These are phyloP conservation scores for Haplosporangium sp. DNA, from an alignment of 371 early-diverging fungal species.

Conservation along the genomic window DNA sequence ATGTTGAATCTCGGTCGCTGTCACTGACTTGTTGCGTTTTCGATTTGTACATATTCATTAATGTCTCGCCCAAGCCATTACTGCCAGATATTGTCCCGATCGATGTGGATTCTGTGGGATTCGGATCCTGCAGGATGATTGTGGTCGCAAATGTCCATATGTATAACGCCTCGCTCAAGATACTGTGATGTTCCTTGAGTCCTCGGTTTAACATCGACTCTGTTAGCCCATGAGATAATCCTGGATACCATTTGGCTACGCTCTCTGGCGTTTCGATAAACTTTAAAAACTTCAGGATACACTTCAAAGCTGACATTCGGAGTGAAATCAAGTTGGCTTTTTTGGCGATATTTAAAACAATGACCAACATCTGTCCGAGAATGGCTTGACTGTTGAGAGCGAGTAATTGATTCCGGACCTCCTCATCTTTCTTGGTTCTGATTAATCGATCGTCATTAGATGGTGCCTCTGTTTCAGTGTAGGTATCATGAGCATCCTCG, in stretches of 20 bases:
- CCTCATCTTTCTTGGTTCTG: conserved; percentile 17
- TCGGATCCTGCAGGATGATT: conserved; percentile 6
- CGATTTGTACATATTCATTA: conserved; percentile 39
- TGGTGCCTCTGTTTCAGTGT: neutral
- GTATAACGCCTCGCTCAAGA: conserved; percentile 21
- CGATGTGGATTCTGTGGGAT: neutral
- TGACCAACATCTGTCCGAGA: conserved; percentile 28
- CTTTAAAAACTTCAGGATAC: conserved; percentile 26
- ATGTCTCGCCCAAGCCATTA: conserved; percentile 5
- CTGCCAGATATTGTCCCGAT: conserved; percentile 5
- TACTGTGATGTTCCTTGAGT: conserved; percentile 39
- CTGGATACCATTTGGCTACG: conserved; percentile 35
- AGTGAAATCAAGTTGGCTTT: conserved; percentile 24
- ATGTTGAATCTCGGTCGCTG: neutral
- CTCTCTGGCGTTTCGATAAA: conserved; percentile 30
- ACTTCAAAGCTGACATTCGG: conserved; percentile 23
- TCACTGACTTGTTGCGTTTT: neutral
- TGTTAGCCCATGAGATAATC: conserved; percentile 27
- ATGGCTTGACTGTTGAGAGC: conserved; percentile 7
- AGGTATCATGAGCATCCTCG: neutral
- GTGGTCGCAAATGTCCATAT: conserved; percentile 33
- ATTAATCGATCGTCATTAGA: neutral
- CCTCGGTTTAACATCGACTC: conserved; percentile 32
- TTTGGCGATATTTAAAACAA: conserved; percentile 24
- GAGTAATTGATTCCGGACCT: conserved; percentile 17